Evolutionary conservation across 352 stramenopile genomes (phyloP), one percentile per base, ranked within the genome.

Genomic region (Phytophthora nicotianae): DNA sequence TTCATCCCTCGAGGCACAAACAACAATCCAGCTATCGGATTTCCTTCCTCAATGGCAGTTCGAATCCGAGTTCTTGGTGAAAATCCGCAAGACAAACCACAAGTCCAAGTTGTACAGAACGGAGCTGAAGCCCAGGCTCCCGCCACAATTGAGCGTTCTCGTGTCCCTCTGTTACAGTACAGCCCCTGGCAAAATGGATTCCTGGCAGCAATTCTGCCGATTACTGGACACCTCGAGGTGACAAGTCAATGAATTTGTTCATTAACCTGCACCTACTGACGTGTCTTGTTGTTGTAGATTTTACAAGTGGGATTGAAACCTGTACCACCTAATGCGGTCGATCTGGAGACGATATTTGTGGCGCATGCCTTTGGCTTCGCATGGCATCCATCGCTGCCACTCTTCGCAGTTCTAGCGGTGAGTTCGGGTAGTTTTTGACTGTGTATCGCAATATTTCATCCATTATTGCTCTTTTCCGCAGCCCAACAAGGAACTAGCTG

Each of bases 301-400:
- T 59, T 92, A 1, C 79, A 89, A 50, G 75, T 92, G 58, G 81
- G 87, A 37, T 77, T 77, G n/a, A 81, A 89, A 43, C 64, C 87
- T 26, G 70, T 78, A 2, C 83, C 84, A 46, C 81, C 88, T 40
- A 90, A 90, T 41, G 75, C 73, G 29, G 74, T 92, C 53, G 70
- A 73, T 20, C 74, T 92, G 67, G 70, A 81, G 33, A 71, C 64
- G 0, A 66, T 89, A 21, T 90, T 88, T 42, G 78, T 75, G 0
- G 75, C 79, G 7, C 87, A 86, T 23, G 79, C 79, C 1, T 84
- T 86, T 33, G 70, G 73, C 8, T 65, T 92, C 11, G 79, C 81
- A n/a, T 90, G 83, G 83, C 83, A 90, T 47, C 65, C 83, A 14
- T 74, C 57, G 4, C 65, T 68, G 9, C 47, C 67, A 3, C 74